phyloP scores from a whole-genome alignment of 768 basidiomycete species.

The Pisolithus tinctorius region DNA sequence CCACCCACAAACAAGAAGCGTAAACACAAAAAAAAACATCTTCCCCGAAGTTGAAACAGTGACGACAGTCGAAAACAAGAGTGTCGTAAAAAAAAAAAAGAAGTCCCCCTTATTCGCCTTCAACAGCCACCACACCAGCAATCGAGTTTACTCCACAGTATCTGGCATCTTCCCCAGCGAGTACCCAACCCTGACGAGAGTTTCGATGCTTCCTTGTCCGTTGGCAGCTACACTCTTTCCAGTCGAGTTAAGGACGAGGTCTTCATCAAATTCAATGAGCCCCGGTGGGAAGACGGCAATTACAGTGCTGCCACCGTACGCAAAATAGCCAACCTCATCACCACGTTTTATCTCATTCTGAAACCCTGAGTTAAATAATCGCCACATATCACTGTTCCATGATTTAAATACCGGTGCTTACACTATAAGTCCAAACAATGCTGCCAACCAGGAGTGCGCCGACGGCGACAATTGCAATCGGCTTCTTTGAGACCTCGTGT shows the following conservation, averaged over 20 bases:
- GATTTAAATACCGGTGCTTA: constrained; percentile 3
- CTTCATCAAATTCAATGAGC: constrained; percentile 51
- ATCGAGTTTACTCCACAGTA: neutral
- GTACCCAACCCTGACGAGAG: constrained; percentile 45
- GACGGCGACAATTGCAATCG: constrained; percentile 65
- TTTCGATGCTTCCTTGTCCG: constrained; percentile 45
- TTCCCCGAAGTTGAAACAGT: too few species aligned
- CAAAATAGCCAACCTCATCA: constrained; percentile 59
- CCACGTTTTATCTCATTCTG: constrained; percentile 50
- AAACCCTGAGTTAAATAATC: neutral
- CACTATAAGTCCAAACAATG: constrained; percentile 52
- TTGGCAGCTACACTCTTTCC: neutral
- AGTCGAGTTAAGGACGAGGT: constrained; percentile 50
- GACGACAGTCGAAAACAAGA: too few species aligned
- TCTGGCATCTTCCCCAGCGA: constrained; percentile 18
- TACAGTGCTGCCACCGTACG: constrained; percentile 75
- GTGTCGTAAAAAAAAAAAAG: too few species aligned
- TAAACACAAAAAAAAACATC: too few species aligned
- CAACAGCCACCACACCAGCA: neutral
- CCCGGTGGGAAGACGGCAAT: constrained; percentile 54
- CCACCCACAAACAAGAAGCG: too few species aligned
- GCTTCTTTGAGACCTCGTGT: constrained; percentile 37
- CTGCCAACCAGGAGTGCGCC: constrained; percentile 80
- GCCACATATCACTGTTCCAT: neutral
- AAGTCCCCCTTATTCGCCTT: neutral